These are phyloP conservation scores for Chrysanthemum seticuspe DNA, from an alignment of 129 eudicot genomes.

Conservation along the genomic window DNA sequence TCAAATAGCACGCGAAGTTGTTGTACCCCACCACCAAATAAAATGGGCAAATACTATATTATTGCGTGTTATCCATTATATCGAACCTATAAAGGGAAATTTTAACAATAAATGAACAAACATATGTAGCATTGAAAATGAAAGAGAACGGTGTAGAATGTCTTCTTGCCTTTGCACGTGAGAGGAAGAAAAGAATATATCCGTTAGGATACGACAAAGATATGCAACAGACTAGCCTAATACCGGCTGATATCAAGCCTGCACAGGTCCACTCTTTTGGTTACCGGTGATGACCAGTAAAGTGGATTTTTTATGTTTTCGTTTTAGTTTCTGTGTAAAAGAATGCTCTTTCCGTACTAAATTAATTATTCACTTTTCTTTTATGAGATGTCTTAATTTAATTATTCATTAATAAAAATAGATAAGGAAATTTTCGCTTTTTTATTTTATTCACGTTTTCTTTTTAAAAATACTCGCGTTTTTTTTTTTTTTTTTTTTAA, in stretches of 20 bases:
- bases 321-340: too few species aligned
- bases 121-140: too few species aligned
- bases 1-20: neutral
- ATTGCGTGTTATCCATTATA: neutral
- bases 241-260: neutral
- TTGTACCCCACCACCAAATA: neutral
- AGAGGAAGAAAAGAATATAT: constrained; percentile 11
- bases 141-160: constrained; percentile 20
- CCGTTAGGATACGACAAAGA: constrained; percentile 36
- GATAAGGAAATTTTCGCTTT: too few species aligned
- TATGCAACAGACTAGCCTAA: constrained; percentile 1
- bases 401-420: too few species aligned
- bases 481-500: too few species aligned
- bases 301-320: too few species aligned
- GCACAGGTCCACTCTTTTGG: neutral
- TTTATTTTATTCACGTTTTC: too few species aligned
- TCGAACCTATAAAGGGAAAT: neutral
- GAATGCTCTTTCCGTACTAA: too few species aligned
- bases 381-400: too few species aligned
- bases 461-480: too few species aligned
- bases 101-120: constrained; percentile 3
- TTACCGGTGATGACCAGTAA: constrained; percentile 24
- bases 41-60: neutral
- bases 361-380: too few species aligned
- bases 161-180: constrained; percentile 31